Conservation (phyloP, 441 rosid species). For the Erodium texanum region DNA sequence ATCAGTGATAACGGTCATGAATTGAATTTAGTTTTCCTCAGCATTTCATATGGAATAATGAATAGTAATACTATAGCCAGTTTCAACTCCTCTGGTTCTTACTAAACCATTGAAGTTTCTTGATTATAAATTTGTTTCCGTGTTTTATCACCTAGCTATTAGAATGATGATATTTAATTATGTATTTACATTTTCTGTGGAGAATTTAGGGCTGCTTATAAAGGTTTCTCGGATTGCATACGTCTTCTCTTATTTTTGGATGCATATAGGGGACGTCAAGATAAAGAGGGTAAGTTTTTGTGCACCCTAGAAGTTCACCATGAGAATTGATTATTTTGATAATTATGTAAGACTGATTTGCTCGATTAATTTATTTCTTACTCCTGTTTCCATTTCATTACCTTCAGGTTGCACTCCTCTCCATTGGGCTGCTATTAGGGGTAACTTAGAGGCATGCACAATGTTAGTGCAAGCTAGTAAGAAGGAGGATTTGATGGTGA, state of each 20-base stretch:
- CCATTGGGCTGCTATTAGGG: slow-evolving; percentile 97
- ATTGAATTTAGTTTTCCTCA: not conserved
- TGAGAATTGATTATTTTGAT: not conserved
- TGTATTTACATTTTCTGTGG: not conserved
- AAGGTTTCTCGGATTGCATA: slow-evolving; percentile 88
- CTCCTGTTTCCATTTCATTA: slow-evolving; percentile 10
- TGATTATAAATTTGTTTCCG: not conserved
- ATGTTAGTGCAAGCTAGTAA: slow-evolving; percentile 91
- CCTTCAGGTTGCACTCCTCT: slow-evolving; percentile 85
- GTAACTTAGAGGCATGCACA: slow-evolving; percentile 98
- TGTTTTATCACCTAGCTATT: slow-evolving; percentile 1
- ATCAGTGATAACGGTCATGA: not conserved
- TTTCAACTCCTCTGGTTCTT: no score
- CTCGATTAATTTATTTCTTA: slow-evolving; percentile 5
- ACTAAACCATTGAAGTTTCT: not conserved
- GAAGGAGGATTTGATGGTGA: slow-evolving; percentile 75
- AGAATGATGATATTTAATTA: slow-evolving; percentile 12
- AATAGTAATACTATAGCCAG: not conserved
- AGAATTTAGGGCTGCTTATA: slow-evolving; percentile 88
- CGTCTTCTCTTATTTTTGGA: slow-evolving; percentile 86
- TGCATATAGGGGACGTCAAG: slow-evolving; percentile 84
- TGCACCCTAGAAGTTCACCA: not conserved
- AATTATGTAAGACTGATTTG: not conserved
- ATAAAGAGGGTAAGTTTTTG: slow-evolving; percentile 63
- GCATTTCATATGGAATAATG: not conserved